A percentile compares a stretch with the other conserved stretches of the same genome.
These are phyloP conservation scores for Fusarium secorum DNA, from an alignment of 2,329 filamentous ascomycete genomes.

Conservation along the genomic window DNA sequence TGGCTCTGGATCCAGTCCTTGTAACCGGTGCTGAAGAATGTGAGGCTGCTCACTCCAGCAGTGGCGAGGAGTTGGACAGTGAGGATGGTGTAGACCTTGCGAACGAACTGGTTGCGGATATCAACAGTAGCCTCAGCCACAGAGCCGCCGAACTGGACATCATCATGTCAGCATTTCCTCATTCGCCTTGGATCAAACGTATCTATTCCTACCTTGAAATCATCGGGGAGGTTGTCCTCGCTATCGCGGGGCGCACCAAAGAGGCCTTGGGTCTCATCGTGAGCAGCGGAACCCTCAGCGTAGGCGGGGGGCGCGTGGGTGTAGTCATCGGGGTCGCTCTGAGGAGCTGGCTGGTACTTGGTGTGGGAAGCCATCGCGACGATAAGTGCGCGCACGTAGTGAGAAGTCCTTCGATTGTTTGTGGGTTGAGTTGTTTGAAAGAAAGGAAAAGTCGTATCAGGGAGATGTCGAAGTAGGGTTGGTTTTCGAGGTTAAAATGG, in stretches of 20 bases:
- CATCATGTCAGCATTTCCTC: conserved; percentile 21
- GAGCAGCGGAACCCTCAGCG: conserved; percentile 61
- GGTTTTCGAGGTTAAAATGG: conserved; percentile 12
- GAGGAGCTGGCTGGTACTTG: conserved; percentile 84
- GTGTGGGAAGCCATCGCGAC: conserved; percentile 73
- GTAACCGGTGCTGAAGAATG: conserved; percentile 84
- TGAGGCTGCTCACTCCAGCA: conserved; percentile 79
- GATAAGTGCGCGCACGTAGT: not conserved
- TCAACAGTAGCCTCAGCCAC: conserved; percentile 94
- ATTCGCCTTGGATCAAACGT: not conserved
- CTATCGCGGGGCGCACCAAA: conserved; percentile 76
- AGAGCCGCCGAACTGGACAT: conserved; percentile 80
- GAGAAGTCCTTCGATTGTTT: not conserved
- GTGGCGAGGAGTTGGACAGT: conserved; percentile 93
- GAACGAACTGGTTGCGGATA: conserved; percentile 95
- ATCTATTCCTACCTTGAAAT: conserved; percentile 78
- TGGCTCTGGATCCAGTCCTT: conserved; percentile 87
- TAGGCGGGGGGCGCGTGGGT: conserved; percentile 86
- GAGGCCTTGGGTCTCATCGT: conserved; percentile 64
- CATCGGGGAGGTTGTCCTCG: conserved; percentile 92
- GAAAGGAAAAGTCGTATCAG: not conserved
- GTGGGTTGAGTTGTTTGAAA: not conserved
- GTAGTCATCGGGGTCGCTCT: conserved; percentile 87
- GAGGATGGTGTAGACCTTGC: conserved; percentile 98
- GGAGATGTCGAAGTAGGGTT: not conserved